These are phyloP conservation scores for Lizonia empirigonia DNA, from an alignment of 2,329 filamentous ascomycete genomes.

Conservation along the genomic window DNA sequence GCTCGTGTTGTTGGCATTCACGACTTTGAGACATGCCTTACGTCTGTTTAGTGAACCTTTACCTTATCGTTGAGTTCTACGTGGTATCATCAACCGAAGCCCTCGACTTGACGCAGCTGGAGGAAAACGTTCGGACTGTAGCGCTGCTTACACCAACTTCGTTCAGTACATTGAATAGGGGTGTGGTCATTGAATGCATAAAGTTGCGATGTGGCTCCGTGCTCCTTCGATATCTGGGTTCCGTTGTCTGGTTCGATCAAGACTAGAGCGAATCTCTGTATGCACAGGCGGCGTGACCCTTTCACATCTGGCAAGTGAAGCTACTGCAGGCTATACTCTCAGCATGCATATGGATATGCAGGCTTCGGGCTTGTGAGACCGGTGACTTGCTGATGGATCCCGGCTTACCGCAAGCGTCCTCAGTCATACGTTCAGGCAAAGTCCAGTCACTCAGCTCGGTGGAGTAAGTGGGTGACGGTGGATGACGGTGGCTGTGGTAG, in stretches of 20 bases:
- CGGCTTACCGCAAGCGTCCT: conserved; percentile 18
- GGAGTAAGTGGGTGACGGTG: too few species aligned
- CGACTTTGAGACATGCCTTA: conserved; percentile 8
- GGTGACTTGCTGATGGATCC: conserved; percentile 25
- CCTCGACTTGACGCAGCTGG: neutral
- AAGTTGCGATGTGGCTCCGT: neutral
- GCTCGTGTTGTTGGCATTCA: neutral
- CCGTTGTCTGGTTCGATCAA: neutral
- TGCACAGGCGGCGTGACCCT: conserved; percentile 8
- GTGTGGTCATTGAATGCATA: neutral
- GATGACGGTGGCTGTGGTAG: conserved; percentile 22
- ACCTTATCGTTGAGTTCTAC: neutral
- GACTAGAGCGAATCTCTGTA: conserved; percentile 2
- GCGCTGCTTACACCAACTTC: neutral
- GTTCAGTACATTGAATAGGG: neutral
- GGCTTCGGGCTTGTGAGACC: conserved; percentile 23
- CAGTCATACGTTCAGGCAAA: conserved; percentile 1
- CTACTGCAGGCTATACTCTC: conserved; percentile 33
- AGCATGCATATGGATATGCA: conserved; percentile 27
- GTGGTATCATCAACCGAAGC: neutral
- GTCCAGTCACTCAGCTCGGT: conserved; percentile 5
- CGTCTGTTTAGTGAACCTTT: conserved; percentile 1
- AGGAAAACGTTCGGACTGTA: neutral
- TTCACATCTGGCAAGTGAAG: conserved; percentile 18
- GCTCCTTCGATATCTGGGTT: conserved; percentile 2